Conservation (phyloP, 495 filamentous ascomycete genomes). For the Lasiosphaeriaceae sp. region DNA sequence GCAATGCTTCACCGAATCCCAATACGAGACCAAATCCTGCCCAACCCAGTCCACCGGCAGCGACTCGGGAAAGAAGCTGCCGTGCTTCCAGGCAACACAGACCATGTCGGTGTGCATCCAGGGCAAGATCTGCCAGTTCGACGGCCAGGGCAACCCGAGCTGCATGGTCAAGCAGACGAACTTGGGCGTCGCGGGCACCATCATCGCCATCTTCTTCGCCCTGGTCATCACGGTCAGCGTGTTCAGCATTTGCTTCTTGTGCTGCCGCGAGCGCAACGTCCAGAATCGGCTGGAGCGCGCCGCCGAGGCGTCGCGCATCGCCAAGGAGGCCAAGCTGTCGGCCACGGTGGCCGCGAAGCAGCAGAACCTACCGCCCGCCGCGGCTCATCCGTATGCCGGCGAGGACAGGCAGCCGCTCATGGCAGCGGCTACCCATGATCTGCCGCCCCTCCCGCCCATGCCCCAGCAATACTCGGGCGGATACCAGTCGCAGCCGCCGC, state of each 20-base stretch:
- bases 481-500: not conserved
- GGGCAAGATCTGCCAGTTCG: slow-evolving; percentile 39
- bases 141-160: slow-evolving; percentile 27
- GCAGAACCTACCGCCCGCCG: slow-evolving; percentile 18
- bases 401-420: slow-evolving; percentile 37
- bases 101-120: slow-evolving; percentile 37
- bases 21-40: slow-evolving; percentile 29
- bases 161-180: slow-evolving; percentile 42
- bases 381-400: slow-evolving; percentile 72
- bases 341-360: slow-evolving; percentile 25
- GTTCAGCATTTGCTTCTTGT: slow-evolving; percentile 35
- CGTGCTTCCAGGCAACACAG: slow-evolving; percentile 35
- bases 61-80: slow-evolving; percentile 22
- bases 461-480: slow-evolving; percentile 8
- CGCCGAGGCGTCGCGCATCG: slow-evolving; percentile 34
- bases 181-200: slow-evolving; percentile 33
- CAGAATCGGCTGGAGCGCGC: slow-evolving; percentile 28
- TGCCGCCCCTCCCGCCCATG: slow-evolving; percentile 11
- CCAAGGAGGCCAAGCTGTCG: slow-evolving; percentile 28
- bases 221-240: slow-evolving; percentile 24
- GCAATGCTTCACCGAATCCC: slow-evolving; percentile 36
- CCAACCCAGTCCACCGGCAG: slow-evolving; percentile 33
- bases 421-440: slow-evolving; percentile 7
- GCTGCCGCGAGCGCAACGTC: slow-evolving; percentile 34
- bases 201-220: slow-evolving; percentile 42